Evolutionary conservation across 257 asterid genomes (phyloP).

Genomic region (Nicotiana attenuata): DNA sequence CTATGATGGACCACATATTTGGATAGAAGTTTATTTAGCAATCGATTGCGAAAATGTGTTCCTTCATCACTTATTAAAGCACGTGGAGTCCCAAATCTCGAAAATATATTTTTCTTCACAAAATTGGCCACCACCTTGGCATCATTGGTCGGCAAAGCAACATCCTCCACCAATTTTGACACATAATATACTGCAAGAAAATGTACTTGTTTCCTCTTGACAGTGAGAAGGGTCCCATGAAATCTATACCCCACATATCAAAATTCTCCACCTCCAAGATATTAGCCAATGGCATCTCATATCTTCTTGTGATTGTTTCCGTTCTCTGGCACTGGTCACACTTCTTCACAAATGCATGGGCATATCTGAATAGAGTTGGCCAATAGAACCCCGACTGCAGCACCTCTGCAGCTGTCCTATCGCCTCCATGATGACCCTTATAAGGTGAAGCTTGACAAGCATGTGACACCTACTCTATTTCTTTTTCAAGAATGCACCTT

Average conservation of each 20-base stretch:
- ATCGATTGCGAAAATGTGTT: no score
- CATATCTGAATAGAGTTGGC: no score
- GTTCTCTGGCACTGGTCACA: no score
- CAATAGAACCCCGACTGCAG: not conserved
- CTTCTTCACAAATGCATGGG: no score
- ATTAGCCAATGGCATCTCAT: not conserved
- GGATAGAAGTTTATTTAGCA: no score
- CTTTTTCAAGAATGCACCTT: no score
- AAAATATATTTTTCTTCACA: not conserved
- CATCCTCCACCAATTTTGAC: not conserved
- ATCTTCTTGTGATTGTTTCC: not conserved
- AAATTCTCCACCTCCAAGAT: not conserved
- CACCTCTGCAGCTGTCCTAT: not conserved
- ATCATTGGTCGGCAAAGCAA: not conserved
- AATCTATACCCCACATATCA: slow-evolving; percentile 8
- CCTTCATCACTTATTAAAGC: not conserved
- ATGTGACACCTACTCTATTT: no score
- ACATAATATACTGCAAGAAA: not conserved
- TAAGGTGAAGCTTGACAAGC: not conserved
- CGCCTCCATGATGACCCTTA: not conserved
- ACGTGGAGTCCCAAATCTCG: not conserved
- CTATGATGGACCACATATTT: no score
- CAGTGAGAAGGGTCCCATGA: not conserved
- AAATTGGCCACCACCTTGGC: not conserved
- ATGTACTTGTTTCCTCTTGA: not conserved